A percentile compares a stretch with the other conserved stretches of the same genome.
Conservation (phyloP, 2,329 filamentous ascomycete species). For the Bipolaris sorokiniana region DNA sequence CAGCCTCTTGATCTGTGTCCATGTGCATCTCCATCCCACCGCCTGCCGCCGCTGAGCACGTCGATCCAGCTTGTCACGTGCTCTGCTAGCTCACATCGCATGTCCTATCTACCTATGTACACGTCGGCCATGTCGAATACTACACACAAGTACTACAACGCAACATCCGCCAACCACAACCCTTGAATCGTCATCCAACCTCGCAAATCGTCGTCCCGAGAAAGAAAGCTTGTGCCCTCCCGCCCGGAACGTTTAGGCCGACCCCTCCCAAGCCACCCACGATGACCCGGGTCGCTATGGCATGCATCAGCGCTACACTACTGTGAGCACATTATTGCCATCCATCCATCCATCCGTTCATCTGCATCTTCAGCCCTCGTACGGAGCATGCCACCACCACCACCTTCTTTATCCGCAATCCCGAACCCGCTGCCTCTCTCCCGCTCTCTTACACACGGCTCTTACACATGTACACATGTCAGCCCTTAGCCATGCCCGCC, state of each 20-base stretch:
- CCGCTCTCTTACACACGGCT: background rate
- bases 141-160: too few species aligned
- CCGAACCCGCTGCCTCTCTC: background rate
- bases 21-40: too few species aligned
- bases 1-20: conserved; percentile 1
- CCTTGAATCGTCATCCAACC: background rate
- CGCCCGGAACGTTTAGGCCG: conserved; percentile 7
- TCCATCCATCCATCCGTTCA: conserved; percentile 1
- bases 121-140: too few species aligned
- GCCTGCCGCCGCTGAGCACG: too few species aligned
- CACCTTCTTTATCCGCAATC: conserved; percentile 4
- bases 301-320: conserved; percentile 3
- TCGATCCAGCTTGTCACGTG: too few species aligned
- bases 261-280: conserved; percentile 3
- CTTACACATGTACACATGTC: conserved; percentile 5
- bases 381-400: conserved; percentile 4
- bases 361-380: background rate
- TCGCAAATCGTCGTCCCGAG: conserved; percentile 8
- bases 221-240: conserved; percentile 13
- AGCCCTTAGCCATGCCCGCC: conserved; percentile 4
- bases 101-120: too few species aligned
- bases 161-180: background rate
- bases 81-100: too few species aligned
- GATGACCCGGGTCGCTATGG: conserved; percentile 1
- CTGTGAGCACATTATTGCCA: conserved; percentile 9